These are phyloP conservation scores for Miamiensis avidus DNA, from an alignment of 169 alveolate species.

Conservation along the genomic window DNA sequence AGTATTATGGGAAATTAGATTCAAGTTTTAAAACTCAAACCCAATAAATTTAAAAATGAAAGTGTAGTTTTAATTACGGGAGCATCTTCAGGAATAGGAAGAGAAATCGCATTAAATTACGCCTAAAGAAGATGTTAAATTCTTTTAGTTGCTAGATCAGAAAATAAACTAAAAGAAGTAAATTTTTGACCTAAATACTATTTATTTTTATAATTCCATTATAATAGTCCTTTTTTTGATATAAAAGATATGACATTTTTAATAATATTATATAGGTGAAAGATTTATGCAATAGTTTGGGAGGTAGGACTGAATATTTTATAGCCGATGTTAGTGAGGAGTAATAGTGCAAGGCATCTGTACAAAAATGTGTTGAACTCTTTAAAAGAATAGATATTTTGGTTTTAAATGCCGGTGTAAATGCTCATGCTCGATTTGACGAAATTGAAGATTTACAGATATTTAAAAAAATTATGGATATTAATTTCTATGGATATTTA, in stretches of 20 bases:
- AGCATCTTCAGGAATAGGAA: constrained; percentile 70
- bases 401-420: constrained; percentile 70
- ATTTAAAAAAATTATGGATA: constrained; percentile 55
- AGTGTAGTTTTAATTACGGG: constrained; percentile 66
- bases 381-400: constrained; percentile 57
- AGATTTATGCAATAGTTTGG: constrained; percentile 40
- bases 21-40: not conserved
- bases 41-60: constrained; percentile 12
- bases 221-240: no score
- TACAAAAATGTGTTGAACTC: constrained; percentile 37
- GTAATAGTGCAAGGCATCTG: constrained; percentile 55
- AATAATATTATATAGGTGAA: constrained; percentile 23
- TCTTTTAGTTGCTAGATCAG: constrained; percentile 23
- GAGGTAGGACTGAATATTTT: constrained; percentile 33
- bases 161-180: constrained; percentile 29
- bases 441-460: constrained; percentile 45
- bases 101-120: constrained; percentile 61
- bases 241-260: no score
- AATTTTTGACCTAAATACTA: not conserved
- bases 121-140: constrained; percentile 49
- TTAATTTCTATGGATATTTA: constrained; percentile 68
- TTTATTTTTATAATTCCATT: no score
- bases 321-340: constrained; percentile 53
- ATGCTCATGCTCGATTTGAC: constrained; percentile 67
- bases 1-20: not conserved